Base-by-base conservation (phyloP, 2,329 filamentous ascomycete species). In the Fusarium irregulare region DNA sequence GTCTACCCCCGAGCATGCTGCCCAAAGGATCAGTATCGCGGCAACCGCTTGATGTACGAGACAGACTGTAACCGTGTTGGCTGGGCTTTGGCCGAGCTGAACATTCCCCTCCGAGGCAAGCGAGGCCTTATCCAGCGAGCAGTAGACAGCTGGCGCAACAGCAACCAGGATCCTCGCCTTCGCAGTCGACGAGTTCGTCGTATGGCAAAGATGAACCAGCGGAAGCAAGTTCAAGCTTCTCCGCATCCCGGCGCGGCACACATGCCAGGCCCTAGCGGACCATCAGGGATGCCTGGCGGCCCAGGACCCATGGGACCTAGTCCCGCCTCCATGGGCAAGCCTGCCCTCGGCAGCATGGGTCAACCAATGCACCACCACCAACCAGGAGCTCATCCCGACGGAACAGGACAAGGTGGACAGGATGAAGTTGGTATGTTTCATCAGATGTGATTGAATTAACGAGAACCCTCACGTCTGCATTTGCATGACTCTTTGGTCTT, bases 31-130 rank as follows among this genome's bases (percentile, higher is more conserved):
- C 92, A 97, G 78, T 99, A 99, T 84, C 92, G 94, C 64, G 96
- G 96, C 66, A 99, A 99, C 80, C 91, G 96, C 18, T 84, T 98
- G 73, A 92, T 96, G 73, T 99, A 99, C 80, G 96, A 99, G 84
- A 98, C 93, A 18, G 96, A 99, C 83, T 99, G 96, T 86, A 99
- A 99, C 82, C 93, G 94, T 1, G 96, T 99, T n/a, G 96, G 96
- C n/a, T 99, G 96, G 96, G 95, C 95, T 14, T 83, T 99, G 72
- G 96, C 96, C 4, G 92, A 98, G 77, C 84, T 99, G 56, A 99
- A 99, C 80, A 91, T 94, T 10, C 92, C 93, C 61, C 86, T 98
- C 64, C 90, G 95, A 69, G 95, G 95, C 73, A 98, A 98, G 86
- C 89, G 96, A 74, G 96, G 96, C 10, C 86, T 99, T 64, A 99